A percentile compares a stretch with the other conserved stretches of the same genome.
phyloP scores from a whole-genome alignment of 2,329 filamentous ascomycete genomes.

The Pseudogymnoascus pannorum region DNA sequence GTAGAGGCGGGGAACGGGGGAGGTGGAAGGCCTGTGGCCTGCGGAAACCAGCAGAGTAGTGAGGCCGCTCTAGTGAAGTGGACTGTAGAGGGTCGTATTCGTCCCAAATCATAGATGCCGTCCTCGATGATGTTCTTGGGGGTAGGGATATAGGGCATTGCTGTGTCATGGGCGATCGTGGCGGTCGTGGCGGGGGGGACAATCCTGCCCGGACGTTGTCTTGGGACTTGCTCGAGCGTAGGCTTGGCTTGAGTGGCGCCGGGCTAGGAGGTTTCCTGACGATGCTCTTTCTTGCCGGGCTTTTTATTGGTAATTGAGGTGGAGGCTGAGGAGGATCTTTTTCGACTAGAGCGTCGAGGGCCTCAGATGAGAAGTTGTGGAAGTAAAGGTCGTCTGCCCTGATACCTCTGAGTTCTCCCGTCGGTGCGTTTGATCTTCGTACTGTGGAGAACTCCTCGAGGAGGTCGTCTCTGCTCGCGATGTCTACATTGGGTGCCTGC shows the following conservation, averaged over 20 bases:
- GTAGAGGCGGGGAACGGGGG: conserved; percentile 25
- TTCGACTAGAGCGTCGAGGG: conserved; percentile 24
- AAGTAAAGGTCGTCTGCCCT: conserved; percentile 38
- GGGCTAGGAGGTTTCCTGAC: neutral
- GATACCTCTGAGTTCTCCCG: conserved; percentile 32
- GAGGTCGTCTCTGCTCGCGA: conserved; percentile 35
- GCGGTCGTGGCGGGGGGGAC: conserved; percentile 39
- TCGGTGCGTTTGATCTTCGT: conserved; percentile 32
- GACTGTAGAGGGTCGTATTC: conserved; percentile 34
- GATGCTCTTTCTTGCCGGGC: conserved; percentile 6
- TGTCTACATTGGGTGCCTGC: conserved; percentile 34
- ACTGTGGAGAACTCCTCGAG: conserved; percentile 39
- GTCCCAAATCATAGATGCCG: conserved; percentile 38
- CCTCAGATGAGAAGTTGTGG: conserved; percentile 42
- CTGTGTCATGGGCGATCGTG: conserved; percentile 38
- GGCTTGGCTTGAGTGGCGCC: neutral
- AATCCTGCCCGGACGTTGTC: conserved; percentile 27
- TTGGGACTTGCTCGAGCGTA: conserved; percentile 36
- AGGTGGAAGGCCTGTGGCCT: conserved; percentile 37
- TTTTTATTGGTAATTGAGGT: conserved; percentile 11
- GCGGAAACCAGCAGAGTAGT: conserved; percentile 39
- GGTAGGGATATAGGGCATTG: conserved; percentile 39
- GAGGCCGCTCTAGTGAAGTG: conserved; percentile 36
- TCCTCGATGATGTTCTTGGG: conserved; percentile 48
- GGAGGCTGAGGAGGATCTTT: conserved; percentile 17